These are phyloP conservation scores for Uronychia setigera DNA, from an alignment of 73 alveolate species.

Conservation along the genomic window DNA sequence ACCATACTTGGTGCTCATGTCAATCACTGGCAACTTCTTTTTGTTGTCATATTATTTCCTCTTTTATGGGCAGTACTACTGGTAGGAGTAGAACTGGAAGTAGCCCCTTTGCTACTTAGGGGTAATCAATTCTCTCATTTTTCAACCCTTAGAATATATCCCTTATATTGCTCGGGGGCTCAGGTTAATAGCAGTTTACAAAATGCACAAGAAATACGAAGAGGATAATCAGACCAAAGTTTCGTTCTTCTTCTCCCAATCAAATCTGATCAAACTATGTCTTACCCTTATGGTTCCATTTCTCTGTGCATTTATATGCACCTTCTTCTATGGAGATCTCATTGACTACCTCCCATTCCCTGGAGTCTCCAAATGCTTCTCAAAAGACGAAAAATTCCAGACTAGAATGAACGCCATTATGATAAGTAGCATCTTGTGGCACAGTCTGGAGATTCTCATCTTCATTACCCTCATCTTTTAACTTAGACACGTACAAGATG, in stretches of 20 bases:
- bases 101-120: neutral
- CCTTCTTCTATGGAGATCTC: neutral
- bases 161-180: slow-evolving; percentile 5
- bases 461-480: neutral
- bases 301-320: neutral
- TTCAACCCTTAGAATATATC: neutral
- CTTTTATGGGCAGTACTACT: neutral
- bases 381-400: neutral
- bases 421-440: neutral
- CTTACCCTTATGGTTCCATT: neutral
- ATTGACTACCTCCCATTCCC: neutral
- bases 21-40: neutral
- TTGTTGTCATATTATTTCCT: neutral
- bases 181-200: neutral
- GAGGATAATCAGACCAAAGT: neutral
- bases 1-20: neutral
- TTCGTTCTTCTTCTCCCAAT: neutral
- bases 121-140: neutral
- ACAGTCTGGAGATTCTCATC: neutral
- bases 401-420: neutral
- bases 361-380: neutral
- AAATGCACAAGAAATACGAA: neutral
- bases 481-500: slow-evolving; percentile 10
- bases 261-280: neutral
- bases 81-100: neutral